Evolutionary conservation across 108 stramenopile species (phyloP).

Genomic region (Thalassiosira profunda): DNA sequence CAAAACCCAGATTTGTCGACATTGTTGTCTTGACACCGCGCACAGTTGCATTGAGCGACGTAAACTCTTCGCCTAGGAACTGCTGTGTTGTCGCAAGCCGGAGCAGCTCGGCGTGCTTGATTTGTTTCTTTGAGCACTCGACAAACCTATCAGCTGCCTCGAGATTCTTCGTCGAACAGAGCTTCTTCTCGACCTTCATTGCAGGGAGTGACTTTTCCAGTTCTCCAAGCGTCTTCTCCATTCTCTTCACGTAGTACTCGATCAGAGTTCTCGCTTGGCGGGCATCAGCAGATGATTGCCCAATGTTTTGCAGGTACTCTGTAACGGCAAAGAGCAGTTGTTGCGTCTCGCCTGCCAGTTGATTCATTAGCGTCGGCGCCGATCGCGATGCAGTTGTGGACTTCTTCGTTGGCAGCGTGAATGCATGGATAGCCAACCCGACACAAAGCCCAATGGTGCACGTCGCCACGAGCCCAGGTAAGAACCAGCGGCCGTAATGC

Average conservation of each 20-base stretch:
- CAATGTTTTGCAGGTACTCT: slow-evolving; percentile 27
- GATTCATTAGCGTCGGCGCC: slow-evolving; percentile 13
- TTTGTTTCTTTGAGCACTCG: slow-evolving; percentile 18
- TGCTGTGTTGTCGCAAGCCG: slow-evolving; percentile 26
- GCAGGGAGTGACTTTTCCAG: slow-evolving; percentile 23
- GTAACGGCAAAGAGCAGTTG: slow-evolving; percentile 17
- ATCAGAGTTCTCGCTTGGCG: slow-evolving; percentile 38
- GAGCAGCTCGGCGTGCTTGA: slow-evolving; percentile 39
- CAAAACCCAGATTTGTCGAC: slow-evolving; percentile 23
- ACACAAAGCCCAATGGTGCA: slow-evolving; percentile 36
- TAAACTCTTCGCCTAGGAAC: slow-evolving; percentile 47
- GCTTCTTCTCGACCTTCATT: slow-evolving; percentile 12
- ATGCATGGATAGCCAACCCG: slow-evolving; percentile 29
- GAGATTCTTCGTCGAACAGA: neutral
- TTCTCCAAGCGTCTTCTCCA: slow-evolving; percentile 3
- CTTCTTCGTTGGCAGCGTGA: neutral
- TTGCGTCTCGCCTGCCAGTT: slow-evolving; percentile 19
- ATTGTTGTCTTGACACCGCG: slow-evolving; percentile 22
- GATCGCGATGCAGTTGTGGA: slow-evolving; percentile 33
- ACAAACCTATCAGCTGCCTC: slow-evolving; percentile 16
- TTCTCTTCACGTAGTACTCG: slow-evolving; percentile 30
- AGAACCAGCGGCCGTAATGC: slow-evolving; percentile 19
- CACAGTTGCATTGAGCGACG: slow-evolving; percentile 6
- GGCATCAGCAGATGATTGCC: slow-evolving; percentile 16
- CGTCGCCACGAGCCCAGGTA: slow-evolving; percentile 27